Evolutionary conservation across 805 yeast species (phyloP).

Genomic region (Brettanomyces anomalus): DNA sequence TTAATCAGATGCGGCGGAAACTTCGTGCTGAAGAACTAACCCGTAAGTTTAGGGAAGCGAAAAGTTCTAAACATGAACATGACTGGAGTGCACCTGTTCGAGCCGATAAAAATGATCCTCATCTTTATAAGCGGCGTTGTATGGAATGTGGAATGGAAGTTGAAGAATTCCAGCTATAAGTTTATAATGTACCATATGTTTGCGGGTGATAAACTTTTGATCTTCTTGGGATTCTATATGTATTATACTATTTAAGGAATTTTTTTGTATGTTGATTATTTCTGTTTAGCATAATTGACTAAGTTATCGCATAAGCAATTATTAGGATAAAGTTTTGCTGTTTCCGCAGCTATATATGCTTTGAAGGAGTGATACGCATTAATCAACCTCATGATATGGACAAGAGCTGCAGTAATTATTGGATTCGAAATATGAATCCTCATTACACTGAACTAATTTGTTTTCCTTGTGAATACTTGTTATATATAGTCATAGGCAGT

Average conservation of each 20-base stretch:
- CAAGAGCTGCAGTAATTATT: constrained; percentile 8
- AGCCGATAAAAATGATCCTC: constrained; percentile 18
- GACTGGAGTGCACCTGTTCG: constrained; percentile 56
- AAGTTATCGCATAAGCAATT: constrained; percentile 16
- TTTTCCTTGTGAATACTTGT: too few species aligned
- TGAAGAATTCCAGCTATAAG: constrained; percentile 54
- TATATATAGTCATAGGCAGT: too few species aligned
- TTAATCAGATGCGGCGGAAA: constrained; percentile 81
- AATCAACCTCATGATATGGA: constrained; percentile 17
- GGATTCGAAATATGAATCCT: background rate
- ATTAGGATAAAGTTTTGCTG: constrained; percentile 7
- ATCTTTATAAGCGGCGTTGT: constrained; percentile 52
- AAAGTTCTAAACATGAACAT: constrained; percentile 56
- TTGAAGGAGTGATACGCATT: constrained; percentile 16
- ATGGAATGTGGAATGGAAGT: constrained; percentile 75
- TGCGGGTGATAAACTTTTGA: too few species aligned
- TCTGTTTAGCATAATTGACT: constrained; percentile 10
- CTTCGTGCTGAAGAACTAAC: constrained; percentile 90
- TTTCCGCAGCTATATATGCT: constrained; percentile 9
- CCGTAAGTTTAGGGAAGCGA: constrained; percentile 52
- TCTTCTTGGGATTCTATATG: background rate
- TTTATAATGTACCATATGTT: background rate
- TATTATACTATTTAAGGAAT: background rate
- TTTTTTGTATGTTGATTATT: constrained; percentile 4
- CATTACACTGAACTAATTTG: background rate